Conservation (phyloP, 1,284 basidiomycete genomes). For the Agroathelia rolfsii region DNA sequence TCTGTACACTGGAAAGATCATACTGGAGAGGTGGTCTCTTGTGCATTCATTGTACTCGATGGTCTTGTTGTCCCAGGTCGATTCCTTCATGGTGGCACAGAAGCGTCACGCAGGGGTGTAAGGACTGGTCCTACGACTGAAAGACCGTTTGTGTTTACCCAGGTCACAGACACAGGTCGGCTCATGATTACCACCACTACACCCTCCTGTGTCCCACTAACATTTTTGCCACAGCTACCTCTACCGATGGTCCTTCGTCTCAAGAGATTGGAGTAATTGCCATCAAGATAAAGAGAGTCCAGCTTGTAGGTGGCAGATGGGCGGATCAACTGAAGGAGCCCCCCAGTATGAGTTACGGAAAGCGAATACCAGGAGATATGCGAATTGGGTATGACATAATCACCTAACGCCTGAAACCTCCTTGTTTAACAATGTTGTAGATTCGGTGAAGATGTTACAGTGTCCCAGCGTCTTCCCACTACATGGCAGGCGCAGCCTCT, state of each 20-base stretch:
- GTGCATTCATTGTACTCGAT: conserved; percentile 48
- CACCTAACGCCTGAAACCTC: conserved; percentile 1
- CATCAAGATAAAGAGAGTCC: conserved; percentile 42
- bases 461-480: conserved; percentile 27
- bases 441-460: conserved; percentile 31
- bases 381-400: conserved; percentile 27
- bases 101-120: conserved; percentile 34
- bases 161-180: conserved; percentile 23
- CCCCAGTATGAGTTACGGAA: conserved; percentile 17
- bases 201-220: background rate
- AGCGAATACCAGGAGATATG: conserved; percentile 27
- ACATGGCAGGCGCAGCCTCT: conserved; percentile 45
- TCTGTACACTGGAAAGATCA: conserved; percentile 50
- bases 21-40: conserved; percentile 40
- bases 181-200: background rate
- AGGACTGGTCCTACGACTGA: conserved; percentile 36
- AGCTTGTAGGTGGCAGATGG: conserved; percentile 17
- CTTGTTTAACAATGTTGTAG: conserved; percentile 19
- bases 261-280: conserved; percentile 42
- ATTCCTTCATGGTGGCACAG: conserved; percentile 46
- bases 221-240: conserved; percentile 1
- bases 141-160: conserved; percentile 47
- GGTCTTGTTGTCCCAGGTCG: conserved; percentile 47
- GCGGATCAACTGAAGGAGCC: conserved; percentile 29
- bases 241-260: conserved; percentile 2